Conservation (phyloP, 2,329 filamentous ascomycete species). For the Aspergillus sp. region DNA sequence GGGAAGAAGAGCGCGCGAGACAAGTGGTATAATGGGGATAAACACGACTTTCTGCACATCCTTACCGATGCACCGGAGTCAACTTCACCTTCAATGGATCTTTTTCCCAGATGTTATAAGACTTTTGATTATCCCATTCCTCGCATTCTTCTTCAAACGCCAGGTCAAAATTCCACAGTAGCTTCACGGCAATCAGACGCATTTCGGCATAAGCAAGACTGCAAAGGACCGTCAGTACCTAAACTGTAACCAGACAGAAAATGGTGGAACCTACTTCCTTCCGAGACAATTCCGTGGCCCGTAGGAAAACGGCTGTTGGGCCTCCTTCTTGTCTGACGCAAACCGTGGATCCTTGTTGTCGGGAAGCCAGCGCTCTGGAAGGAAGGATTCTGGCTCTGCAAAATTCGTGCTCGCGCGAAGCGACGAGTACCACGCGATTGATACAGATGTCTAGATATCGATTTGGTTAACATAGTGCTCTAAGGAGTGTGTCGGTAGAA, state of each 20-base stretch:
- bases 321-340: conserved; percentile 44
- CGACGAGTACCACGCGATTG: conserved; percentile 46
- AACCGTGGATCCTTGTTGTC: conserved; percentile 30
- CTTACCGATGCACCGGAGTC: not conserved
- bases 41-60: not conserved
- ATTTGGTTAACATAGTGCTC: not conserved
- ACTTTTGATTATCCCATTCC: conserved; percentile 42
- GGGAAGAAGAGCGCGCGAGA: too few species aligned
- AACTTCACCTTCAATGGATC: not conserved
- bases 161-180: conserved; percentile 54
- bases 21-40: too few species aligned
- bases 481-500: not conserved
- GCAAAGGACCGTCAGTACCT: not conserved
- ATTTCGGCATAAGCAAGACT: conserved; percentile 54
- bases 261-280: conserved; percentile 42
- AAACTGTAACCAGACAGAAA: not conserved
- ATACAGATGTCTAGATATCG: conserved; percentile 40
- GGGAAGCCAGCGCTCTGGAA: conserved; percentile 44
- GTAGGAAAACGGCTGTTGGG: conserved; percentile 50
- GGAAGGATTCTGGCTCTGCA: conserved; percentile 45
- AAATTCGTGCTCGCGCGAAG: conserved; percentile 49
- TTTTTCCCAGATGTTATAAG: conserved; percentile 46
- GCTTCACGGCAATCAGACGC: conserved; percentile 48
- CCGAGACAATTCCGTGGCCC: conserved; percentile 55
- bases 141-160: conserved; percentile 37